phyloP scores from a whole-genome alignment of 352 stramenopile species.

The Globisporangium sylvaticum region DNA sequence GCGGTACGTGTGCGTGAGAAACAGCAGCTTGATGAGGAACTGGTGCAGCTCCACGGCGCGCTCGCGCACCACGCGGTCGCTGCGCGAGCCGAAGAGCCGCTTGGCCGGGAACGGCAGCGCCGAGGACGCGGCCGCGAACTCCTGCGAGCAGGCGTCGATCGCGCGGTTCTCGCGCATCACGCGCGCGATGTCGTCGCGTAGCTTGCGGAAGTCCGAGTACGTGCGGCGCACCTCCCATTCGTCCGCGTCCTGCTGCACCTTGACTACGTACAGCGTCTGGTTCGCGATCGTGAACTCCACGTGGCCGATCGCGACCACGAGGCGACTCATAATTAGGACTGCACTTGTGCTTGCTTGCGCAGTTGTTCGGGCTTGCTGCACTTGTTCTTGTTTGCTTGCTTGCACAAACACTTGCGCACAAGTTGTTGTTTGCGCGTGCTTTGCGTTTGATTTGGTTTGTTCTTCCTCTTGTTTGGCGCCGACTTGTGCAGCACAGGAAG shows the following conservation, averaged over 20 bases:
- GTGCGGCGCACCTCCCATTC: slow-evolving; percentile 66
- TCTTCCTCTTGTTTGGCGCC: background rate
- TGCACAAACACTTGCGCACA: background rate
- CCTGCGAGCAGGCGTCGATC: slow-evolving; percentile 41
- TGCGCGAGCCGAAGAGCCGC: slow-evolving; percentile 60
- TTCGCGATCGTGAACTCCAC: slow-evolving; percentile 71
- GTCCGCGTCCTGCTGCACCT: slow-evolving; percentile 68
- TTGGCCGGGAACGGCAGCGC: slow-evolving; percentile 55
- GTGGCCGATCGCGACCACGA: slow-evolving; percentile 71
- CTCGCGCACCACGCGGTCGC: slow-evolving; percentile 70
- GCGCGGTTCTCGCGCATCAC: slow-evolving; percentile 56
- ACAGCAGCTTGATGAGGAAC: slow-evolving; percentile 70
- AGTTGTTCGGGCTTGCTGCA: no score
- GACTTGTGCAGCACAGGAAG: background rate
- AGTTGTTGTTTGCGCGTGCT: background rate
- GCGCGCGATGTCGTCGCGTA: slow-evolving; percentile 63
- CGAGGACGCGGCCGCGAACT: slow-evolving; percentile 34
- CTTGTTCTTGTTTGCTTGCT: background rate
- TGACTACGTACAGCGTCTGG: slow-evolving; percentile 72
- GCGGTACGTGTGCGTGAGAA: slow-evolving; percentile 69
- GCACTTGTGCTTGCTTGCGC: no score
- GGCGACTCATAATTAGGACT: slow-evolving; percentile 46
- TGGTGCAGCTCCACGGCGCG: slow-evolving; percentile 68
- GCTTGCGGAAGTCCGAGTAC: slow-evolving; percentile 69
- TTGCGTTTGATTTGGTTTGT: background rate